A percentile compares a stretch with the other conserved stretches of the same genome.
Conservation (phyloP, 23 red algal genomes). For the Agarophyton chilense region DNA sequence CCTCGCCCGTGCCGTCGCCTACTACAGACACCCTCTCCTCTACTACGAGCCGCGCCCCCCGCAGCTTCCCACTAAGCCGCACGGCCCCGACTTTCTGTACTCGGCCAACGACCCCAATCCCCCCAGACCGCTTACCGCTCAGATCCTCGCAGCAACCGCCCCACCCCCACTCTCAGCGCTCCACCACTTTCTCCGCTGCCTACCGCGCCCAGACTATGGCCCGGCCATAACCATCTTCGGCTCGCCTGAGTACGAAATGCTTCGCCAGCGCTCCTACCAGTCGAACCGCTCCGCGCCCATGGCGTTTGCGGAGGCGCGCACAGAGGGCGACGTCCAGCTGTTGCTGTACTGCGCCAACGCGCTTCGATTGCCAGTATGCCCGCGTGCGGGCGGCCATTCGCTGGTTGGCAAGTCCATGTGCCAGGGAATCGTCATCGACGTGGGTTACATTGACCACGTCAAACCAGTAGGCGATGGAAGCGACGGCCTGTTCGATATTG, state of each 20-base stretch:
- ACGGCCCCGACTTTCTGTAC: background rate
- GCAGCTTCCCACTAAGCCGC: background rate
- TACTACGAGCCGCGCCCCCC: background rate
- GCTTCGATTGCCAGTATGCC: constrained; percentile 12
- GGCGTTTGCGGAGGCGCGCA: constrained; percentile 29
- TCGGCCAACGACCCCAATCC: constrained; percentile 19
- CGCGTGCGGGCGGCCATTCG: constrained; percentile 54
- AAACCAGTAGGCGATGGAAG: background rate
- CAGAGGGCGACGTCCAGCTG: constrained; percentile 4
- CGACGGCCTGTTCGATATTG: constrained; percentile 9
- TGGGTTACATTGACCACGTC: constrained; percentile 35
- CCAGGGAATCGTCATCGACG: constrained; percentile 46
- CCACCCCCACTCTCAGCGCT: constrained; percentile 10
- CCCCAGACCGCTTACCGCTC: constrained; percentile 10
- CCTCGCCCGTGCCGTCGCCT: background rate
- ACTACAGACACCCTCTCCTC: constrained; percentile 9
- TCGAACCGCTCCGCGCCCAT: constrained; percentile 37
- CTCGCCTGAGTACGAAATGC: constrained; percentile 41
- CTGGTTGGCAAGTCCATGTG: constrained; percentile 55
- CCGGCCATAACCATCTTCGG: constrained; percentile 21
- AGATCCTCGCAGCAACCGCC: constrained; percentile 14
- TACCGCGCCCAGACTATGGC: background rate
- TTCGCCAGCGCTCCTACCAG: background rate
- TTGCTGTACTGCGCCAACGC: constrained; percentile 24
- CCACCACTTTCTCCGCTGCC: constrained; percentile 26